These are phyloP conservation scores for Starmera stellimalicola DNA, from an alignment of 1,139 yeast genomes.

Conservation along the genomic window DNA sequence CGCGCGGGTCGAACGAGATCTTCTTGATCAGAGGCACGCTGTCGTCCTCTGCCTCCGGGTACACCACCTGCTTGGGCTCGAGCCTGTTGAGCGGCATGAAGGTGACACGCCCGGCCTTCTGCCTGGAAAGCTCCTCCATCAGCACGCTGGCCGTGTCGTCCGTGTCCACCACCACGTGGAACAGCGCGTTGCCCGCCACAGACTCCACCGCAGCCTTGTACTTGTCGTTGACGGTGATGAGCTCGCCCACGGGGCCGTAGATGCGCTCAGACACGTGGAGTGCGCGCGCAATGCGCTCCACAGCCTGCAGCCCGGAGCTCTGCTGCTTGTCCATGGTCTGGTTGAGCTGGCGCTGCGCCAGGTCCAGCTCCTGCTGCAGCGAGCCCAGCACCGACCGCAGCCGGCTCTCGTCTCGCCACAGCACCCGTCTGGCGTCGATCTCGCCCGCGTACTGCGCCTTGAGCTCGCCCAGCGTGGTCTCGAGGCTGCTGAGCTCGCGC, in stretches of 20 bases:
- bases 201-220: conserved; percentile 84
- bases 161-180: conserved; percentile 82
- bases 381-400: conserved; percentile 47
- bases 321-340: conserved; percentile 71
- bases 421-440: conserved; percentile 56
- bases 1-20: conserved; percentile 46
- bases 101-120: conserved; percentile 75
- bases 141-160: conserved; percentile 76
- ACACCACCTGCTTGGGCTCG: conserved; percentile 27
- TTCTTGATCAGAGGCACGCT: conserved; percentile 66
- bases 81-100: conserved; percentile 83
- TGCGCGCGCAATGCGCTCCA: conserved; percentile 46
- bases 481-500: conserved; percentile 22
- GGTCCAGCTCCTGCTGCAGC: conserved; percentile 42
- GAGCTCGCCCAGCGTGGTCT: conserved; percentile 22
- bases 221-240: conserved; percentile 71
- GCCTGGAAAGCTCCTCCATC: conserved; percentile 68
- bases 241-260: conserved; percentile 78
- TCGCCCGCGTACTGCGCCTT: conserved; percentile 35
- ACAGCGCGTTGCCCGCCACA: conserved; percentile 78
- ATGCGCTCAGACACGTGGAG: conserved; percentile 55
- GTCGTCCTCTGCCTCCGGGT: conserved; percentile 49
- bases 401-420: conserved; percentile 78
- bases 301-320: conserved; percentile 61
- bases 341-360: conserved; percentile 49